phyloP scores from a whole-genome alignment of 2,329 filamentous ascomycete species.

The Venturia aucupariae region DNA sequence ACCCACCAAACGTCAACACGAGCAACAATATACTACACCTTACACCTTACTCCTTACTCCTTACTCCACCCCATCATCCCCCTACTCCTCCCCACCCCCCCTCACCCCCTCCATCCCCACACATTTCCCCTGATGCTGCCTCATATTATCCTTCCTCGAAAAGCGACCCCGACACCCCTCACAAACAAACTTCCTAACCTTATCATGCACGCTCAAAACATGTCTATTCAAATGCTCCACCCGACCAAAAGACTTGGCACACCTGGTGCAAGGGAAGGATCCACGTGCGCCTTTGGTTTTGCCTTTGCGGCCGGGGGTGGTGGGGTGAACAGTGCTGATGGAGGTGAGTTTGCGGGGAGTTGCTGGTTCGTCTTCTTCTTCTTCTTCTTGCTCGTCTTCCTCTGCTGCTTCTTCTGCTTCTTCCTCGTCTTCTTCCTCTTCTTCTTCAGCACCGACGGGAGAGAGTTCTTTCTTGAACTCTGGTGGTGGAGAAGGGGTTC shows the following conservation, averaged over 20 bases:
- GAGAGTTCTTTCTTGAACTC: not conserved
- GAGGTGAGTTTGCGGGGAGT: not conserved
- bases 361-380: no score
- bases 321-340: not conserved
- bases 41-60: no score
- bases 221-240: slow-evolving; percentile 3
- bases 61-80: no score
- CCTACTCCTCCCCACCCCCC: not conserved
- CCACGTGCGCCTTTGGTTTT: not conserved
- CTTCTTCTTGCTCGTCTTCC: no score
- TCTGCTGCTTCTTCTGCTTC: no score
- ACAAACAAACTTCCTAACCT: not conserved
- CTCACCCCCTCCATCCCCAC: not conserved
- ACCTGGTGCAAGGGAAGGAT: not conserved
- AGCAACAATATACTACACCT: no score
- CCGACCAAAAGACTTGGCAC: not conserved
- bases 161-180: not conserved
- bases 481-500: not conserved
- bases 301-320: not conserved
- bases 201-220: not conserved
- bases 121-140: slow-evolving; percentile 9
- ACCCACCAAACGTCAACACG: no score
- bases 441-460: not conserved
- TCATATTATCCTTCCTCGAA: not conserved
- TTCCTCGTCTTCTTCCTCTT: no score